Evolutionary conservation across 495 filamentous ascomycete genomes (phyloP), one percentile per base, ranked within the genome.

Genomic region (Aspergillus cavernicola): DNA sequence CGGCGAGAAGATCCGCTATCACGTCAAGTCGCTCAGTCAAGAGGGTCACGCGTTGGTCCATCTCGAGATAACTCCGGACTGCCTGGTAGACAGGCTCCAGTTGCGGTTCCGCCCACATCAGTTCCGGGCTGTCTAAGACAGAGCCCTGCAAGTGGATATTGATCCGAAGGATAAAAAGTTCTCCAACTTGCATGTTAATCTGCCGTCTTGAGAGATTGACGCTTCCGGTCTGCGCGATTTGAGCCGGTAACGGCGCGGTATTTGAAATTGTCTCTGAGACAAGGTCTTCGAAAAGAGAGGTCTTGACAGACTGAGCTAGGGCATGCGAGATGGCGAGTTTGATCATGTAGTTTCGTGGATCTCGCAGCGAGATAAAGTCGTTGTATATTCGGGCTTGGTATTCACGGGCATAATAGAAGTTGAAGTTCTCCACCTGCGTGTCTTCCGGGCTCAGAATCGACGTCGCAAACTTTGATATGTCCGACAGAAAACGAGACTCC

Each of bases 331-430:
- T 97, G 26, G 95, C 91, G 9, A 98, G 77, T 71, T 98, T 98
- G 53, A 86, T 88, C 93, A 98, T 98, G 73, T 97, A 92, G 69
- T 95, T 95, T 58, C 83, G 83, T 62, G 95, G 95, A 54, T 96
- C 90, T 32, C 90, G 80, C 38, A 98, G 70, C 0, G 87, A 91
- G 68, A 98, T 98, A 61, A 98, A 98, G 63, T 98, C 93, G 65
- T 98, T 98, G 77, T 98, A 98, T 64, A 98, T 98, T 32, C 95
- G 82, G 10, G 95, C 90, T 63, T 98, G 93, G 66, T 98, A 98
- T 59, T 96, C 91, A 48, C 86, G 81, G 1, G 93, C 96, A 72
- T 97, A 97, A 72, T 98, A 98, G 67, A 97, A 98, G 68, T 97
- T 98, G 77, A 98, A 98, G 60, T 91, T 89, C 65, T 98, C 93